phyloP scores from a whole-genome alignment of 345 rosid genomes.

The Eutrema heterophyllum region DNA sequence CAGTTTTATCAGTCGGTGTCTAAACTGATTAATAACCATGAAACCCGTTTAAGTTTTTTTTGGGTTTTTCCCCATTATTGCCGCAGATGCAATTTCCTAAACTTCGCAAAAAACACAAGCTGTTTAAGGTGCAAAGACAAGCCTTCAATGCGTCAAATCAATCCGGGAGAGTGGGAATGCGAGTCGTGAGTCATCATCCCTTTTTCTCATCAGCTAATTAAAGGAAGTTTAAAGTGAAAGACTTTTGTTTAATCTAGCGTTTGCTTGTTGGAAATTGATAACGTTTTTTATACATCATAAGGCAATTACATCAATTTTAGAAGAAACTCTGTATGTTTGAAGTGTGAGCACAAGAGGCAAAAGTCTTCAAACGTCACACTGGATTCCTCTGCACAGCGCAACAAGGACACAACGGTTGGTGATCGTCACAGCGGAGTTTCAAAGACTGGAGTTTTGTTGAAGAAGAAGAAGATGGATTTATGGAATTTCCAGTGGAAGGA shows the following conservation, averaged over 20 bases:
- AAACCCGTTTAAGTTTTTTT: neutral
- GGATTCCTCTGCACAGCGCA: neutral
- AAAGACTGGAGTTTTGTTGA: slow-evolving; percentile 52
- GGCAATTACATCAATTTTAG: slow-evolving; percentile 78
- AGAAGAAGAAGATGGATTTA: slow-evolving; percentile 21
- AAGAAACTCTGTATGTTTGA: slow-evolving; percentile 74
- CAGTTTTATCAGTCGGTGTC: neutral
- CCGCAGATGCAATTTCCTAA: slow-evolving; percentile 75
- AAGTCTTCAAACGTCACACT: slow-evolving; percentile 41
- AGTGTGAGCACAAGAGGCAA: slow-evolving; percentile 72
- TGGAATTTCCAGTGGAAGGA: slow-evolving; percentile 58
- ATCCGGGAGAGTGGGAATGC: slow-evolving; percentile 97
- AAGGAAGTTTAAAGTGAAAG: neutral
- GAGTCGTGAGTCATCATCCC: slow-evolving; percentile 69
- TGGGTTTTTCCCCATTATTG: neutral
- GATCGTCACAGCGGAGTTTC: slow-evolving; percentile 13
- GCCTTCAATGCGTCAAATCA: slow-evolving; percentile 68
- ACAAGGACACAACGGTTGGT: neutral
- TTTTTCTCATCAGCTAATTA: neutral
- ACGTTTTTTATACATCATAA: neutral
- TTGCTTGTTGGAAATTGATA: neutral
- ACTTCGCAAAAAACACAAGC: slow-evolving; percentile 78
- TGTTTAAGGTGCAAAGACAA: slow-evolving; percentile 74
- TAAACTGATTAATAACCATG: neutral
- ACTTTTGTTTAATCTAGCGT: neutral